Evolutionary conservation across 2,329 filamentous ascomycete genomes (phyloP).

Genomic region (Exophiala sideris): DNA sequence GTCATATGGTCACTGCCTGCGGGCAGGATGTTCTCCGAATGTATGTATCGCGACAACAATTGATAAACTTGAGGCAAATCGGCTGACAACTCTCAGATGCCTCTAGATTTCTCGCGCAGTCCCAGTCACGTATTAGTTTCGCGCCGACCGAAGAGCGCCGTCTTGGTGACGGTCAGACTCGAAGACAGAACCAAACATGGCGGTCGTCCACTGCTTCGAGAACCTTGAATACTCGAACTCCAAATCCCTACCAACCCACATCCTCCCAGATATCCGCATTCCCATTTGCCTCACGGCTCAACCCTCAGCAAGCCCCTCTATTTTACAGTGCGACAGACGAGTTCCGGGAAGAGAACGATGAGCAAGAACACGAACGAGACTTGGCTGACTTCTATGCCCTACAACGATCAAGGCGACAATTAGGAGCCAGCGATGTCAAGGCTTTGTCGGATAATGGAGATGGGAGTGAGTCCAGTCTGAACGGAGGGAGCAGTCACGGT

Average conservation of each 20-base stretch:
- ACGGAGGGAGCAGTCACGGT: conserved; percentile 50
- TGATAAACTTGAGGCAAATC: conserved; percentile 38
- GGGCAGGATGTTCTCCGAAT: conserved; percentile 77
- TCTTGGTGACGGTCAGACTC: conserved; percentile 48
- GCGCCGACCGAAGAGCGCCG: conserved; percentile 54
- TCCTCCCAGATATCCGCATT: conserved; percentile 71
- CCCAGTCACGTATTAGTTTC: conserved; percentile 83
- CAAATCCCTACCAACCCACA: conserved; percentile 73
- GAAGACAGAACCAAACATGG: conserved; percentile 43
- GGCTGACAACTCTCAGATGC: conserved; percentile 64
- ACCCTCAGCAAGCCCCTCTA: conserved; percentile 75
- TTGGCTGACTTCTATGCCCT: conserved; percentile 92
- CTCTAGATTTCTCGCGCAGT: conserved; percentile 93
- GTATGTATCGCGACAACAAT: conserved; percentile 52
- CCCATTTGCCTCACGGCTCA: conserved; percentile 73
- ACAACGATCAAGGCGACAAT: conserved; percentile 82
- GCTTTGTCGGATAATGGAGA: conserved; percentile 83
- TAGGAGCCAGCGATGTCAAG: conserved; percentile 76
- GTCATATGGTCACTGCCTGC: conserved; percentile 21
- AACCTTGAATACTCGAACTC: conserved; percentile 27
- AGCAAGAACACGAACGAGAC: conserved; percentile 83
- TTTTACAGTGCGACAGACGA: conserved; percentile 91
- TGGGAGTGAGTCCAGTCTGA: conserved; percentile 57
- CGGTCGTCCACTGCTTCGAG: conserved; percentile 45
- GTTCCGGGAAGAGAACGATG: conserved; percentile 89